Evolutionary conservation across 148 eudicot genomes (phyloP), one percentile per base, ranked within the genome.

Genomic region (Linanthus parryae): DNA sequence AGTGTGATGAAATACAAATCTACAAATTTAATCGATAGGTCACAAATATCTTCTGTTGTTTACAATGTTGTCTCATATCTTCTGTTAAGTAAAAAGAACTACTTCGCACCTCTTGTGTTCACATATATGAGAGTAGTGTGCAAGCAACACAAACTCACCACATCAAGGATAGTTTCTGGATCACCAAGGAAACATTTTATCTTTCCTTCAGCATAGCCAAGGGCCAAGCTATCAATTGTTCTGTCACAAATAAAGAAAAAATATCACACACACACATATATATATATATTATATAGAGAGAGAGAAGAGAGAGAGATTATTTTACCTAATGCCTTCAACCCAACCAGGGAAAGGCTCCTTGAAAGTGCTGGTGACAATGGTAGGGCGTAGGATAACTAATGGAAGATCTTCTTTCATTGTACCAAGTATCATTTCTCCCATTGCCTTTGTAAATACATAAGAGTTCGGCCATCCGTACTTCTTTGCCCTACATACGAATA

Each of bases 301-400:
- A 48, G 16, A 10, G 16, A 18, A 38, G 16, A 4, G 42, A 38
- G 2, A 38, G 16, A 13, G 14, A 38, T 38, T 38, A 5, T 40
- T 40, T 30, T 73, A 86, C 95, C 87, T 79, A 41, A 78, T 35
- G 16, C 96, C 96, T 79, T 88, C 97, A 6, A 79, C 88, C 97
- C 97, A 90, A 34, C 97, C 97, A 0, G 95, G 84, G 33, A 90
- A 65, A 7, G 97, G 97, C 37, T 90, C 95, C 67, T 83, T 81
- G 68, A 48, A 81, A 31, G 97, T 90, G 66, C 95, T 85, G 1
- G 86, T 78, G 0, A 90, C 66, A 19, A 90, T 86, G 1, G 92
- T 83, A 7, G 97, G 97, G 20, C 97, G 95, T 58, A 86, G n/a
- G 28, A 90, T 78, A 3, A 81, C 95, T 10, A 90, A 35, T 11